Conservation (phyloP, 257 asterid species). For the Voacanga thouarsii region DNA sequence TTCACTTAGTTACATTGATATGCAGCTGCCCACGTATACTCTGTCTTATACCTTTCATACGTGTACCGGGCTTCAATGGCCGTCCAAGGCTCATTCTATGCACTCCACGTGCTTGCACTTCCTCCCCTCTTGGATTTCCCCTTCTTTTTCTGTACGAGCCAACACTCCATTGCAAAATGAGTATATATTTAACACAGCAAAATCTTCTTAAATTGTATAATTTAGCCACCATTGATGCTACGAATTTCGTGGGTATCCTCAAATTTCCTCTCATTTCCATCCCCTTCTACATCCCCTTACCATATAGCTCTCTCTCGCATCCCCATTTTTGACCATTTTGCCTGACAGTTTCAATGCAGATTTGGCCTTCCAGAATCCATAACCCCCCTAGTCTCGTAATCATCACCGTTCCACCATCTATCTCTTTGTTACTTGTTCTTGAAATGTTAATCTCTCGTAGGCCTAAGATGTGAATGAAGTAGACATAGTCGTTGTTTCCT, state of each 20-base stretch:
- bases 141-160: not conserved
- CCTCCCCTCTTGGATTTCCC: not conserved
- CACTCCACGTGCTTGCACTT: slow-evolving; percentile 15
- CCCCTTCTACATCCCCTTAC: not conserved
- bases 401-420: not conserved
- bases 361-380: not conserved
- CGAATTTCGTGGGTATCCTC: slow-evolving; percentile 22
- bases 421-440: not conserved
- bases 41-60: too few relatives aligned
- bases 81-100: not conserved
- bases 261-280: not conserved
- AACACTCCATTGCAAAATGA: not conserved
- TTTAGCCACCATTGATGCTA: not conserved
- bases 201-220: too few relatives aligned
- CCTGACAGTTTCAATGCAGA: not conserved
- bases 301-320: not conserved
- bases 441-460: not conserved
- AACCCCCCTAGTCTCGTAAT: not conserved
- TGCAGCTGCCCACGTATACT: too few relatives aligned
- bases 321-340: not conserved
- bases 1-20: too few relatives aligned
- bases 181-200: too few relatives aligned
- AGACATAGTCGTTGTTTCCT: too few relatives aligned
- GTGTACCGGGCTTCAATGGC: too few relatives aligned
- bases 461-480: not conserved